Percentiles rank a stretch among this genome's conserved stretches.
Conservation (phyloP, 2,329 filamentous ascomycete genomes). For the Amesomyces nigricolor region DNA sequence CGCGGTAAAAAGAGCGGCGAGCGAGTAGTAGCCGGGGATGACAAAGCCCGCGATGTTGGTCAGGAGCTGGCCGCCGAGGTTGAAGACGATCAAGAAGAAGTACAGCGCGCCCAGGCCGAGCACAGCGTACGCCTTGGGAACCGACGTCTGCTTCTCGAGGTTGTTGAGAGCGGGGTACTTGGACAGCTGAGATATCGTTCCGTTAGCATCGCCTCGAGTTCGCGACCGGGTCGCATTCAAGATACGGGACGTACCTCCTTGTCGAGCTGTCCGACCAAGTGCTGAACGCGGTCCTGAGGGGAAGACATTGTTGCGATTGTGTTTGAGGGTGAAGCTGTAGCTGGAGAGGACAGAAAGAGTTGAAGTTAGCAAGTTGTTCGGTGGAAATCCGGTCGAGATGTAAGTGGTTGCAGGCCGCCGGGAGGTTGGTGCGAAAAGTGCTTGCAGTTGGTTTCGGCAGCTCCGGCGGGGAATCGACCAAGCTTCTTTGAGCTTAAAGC, state of each 20-base stretch:
- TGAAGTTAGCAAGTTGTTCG: conserved; percentile 13
- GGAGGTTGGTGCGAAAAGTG: too few species aligned
- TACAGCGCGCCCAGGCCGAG: conserved; percentile 73
- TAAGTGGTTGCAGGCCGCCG: too few species aligned
- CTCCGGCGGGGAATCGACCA: neutral
- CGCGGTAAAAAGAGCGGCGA: conserved; percentile 67
- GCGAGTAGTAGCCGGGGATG: conserved; percentile 78
- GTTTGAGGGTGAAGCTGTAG: conserved; percentile 10
- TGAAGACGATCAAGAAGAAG: conserved; percentile 90
- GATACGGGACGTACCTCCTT: conserved; percentile 59
- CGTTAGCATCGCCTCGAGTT: conserved; percentile 13
- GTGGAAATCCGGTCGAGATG: conserved; percentile 8
- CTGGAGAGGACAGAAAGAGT: conserved; percentile 2
- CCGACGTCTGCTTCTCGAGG: conserved; percentile 74
- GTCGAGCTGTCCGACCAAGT: conserved; percentile 74
- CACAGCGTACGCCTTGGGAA: conserved; percentile 80
- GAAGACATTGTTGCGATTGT: conserved; percentile 55
- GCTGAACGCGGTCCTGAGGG: conserved; percentile 69
- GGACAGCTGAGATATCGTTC: conserved; percentile 55
- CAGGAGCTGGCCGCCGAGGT: conserved; percentile 81
- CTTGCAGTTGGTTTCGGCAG: too few species aligned
- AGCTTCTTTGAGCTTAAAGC: neutral
- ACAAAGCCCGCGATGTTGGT: conserved; percentile 82
- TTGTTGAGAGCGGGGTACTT: conserved; percentile 81
- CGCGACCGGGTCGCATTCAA: conserved; percentile 5